phyloP scores from a whole-genome alignment of 2,329 filamentous ascomycete species.

The Zasmidium citrigriseum region DNA sequence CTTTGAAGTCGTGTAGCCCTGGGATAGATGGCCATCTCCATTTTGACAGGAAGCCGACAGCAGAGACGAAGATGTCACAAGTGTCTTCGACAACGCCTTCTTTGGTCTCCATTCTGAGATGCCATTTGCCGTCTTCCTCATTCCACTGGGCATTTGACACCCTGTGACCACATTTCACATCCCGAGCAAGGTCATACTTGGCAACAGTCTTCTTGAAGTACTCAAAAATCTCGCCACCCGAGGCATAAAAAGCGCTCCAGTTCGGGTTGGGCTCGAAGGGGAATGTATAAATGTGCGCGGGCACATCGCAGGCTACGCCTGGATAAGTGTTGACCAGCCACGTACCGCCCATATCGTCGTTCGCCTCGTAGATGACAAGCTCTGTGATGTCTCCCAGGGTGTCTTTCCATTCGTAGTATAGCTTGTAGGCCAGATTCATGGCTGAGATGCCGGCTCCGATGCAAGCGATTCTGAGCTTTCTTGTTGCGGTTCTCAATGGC shows the following conservation, averaged over 20 bases:
- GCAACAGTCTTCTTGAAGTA: constrained; percentile 43
- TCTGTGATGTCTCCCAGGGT: constrained; percentile 35
- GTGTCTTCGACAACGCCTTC: constrained; percentile 29
- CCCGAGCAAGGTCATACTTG: constrained; percentile 42
- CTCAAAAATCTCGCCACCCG: constrained; percentile 42
- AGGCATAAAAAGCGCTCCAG: constrained; percentile 45
- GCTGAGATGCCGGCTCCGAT: constrained; percentile 40
- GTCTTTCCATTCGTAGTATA: constrained; percentile 39
- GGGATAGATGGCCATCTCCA: constrained; percentile 44
- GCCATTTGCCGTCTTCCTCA: constrained; percentile 38
- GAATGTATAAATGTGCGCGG: constrained; percentile 41
- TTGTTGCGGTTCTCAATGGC: constrained; percentile 32
- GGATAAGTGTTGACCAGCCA: constrained; percentile 45
- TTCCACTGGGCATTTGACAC: constrained; percentile 42
- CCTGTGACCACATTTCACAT: constrained; percentile 40
- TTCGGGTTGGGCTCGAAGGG: constrained; percentile 47
- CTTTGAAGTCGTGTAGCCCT: constrained; percentile 44
- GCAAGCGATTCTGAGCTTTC: constrained; percentile 30
- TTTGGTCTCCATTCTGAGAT: constrained; percentile 34
- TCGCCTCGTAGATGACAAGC: constrained; percentile 47
- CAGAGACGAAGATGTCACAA: constrained; percentile 40
- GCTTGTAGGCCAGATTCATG: constrained; percentile 43
- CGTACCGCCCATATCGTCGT: constrained; percentile 43
- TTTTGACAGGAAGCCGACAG: constrained; percentile 26
- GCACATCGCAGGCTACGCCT: constrained; percentile 45